These are phyloP conservation scores for Aspergillus sclerotiicarbonarius DNA, from an alignment of 495 filamentous ascomycete species.

Conservation along the genomic window DNA sequence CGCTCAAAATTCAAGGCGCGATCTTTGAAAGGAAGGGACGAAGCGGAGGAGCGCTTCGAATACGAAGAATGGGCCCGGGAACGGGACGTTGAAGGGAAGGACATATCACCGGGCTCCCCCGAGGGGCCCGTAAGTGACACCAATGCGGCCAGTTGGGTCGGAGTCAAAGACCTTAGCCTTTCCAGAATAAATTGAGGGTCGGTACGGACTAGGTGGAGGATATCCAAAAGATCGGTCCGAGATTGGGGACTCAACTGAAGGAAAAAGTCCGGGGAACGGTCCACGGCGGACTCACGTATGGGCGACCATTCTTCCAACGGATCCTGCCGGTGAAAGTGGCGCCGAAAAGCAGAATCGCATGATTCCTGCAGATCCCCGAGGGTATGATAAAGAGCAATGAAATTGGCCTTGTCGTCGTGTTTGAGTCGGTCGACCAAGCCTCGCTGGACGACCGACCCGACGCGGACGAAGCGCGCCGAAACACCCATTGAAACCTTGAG, in stretches of 20 bases:
- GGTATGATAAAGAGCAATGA: constrained; percentile 82
- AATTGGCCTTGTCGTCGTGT: constrained; percentile 84
- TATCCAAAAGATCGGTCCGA: constrained; percentile 70
- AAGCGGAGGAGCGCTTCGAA: constrained; percentile 59
- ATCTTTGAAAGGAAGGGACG: constrained; percentile 46
- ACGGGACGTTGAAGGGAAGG: constrained; percentile 70
- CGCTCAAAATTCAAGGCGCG: constrained; percentile 69
- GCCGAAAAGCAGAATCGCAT: constrained; percentile 63
- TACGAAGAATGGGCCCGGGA: constrained; percentile 51
- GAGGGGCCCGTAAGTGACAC: constrained; percentile 71
- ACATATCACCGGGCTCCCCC: constrained; percentile 76
- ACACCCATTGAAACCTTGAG: constrained; percentile 68
- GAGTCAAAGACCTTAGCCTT: constrained; percentile 68
- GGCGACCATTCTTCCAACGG: constrained; percentile 38
- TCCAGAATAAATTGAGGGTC: constrained; percentile 84
- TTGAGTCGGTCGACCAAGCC: constrained; percentile 86
- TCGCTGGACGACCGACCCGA: constrained; percentile 73
- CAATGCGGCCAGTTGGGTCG: constrained; percentile 69
- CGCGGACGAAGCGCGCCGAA: constrained; percentile 74
- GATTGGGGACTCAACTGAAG: constrained; percentile 74
- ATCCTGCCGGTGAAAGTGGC: constrained; percentile 38
- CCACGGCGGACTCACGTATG: constrained; percentile 29
- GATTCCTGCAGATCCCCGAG: constrained; percentile 85
- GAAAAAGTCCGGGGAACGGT: constrained; percentile 66
- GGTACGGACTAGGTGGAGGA: constrained; percentile 77